Evolutionary conservation across 2,329 filamentous ascomycete genomes (phyloP).

Genomic region (Colletotrichum navitas): DNA sequence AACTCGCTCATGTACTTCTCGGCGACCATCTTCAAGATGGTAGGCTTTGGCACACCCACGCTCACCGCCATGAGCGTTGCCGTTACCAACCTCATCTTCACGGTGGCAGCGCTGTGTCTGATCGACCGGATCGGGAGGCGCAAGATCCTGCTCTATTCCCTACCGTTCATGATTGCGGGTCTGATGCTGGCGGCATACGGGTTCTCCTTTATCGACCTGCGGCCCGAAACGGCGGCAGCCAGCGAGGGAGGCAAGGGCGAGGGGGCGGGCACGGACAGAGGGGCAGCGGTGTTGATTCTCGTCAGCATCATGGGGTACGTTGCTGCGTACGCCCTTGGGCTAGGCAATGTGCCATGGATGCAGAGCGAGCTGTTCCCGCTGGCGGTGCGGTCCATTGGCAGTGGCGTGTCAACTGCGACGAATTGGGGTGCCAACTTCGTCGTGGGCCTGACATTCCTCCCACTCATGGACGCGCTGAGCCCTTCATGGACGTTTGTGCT

Average conservation of each 20-base stretch:
- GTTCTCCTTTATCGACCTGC: conserved; percentile 74
- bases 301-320: conserved; percentile 86
- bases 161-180: conserved; percentile 85
- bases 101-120: conserved; percentile 77
- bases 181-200: conserved; percentile 78
- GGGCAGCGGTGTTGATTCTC: conserved; percentile 72
- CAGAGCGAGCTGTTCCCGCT: conserved; percentile 92
- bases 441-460: conserved; percentile 87
- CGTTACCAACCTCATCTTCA: conserved; percentile 85
- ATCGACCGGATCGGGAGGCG: conserved; percentile 86
- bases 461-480: conserved; percentile 82
- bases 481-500: conserved; percentile 83
- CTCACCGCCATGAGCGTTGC: conserved; percentile 85
- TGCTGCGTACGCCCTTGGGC: conserved; percentile 84
- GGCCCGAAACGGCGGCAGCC: conserved; percentile 45
- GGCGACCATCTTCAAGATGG: conserved; percentile 81
- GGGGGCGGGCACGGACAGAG: conserved; percentile 42
- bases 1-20: conserved; percentile 96
- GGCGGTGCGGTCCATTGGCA: conserved; percentile 78
- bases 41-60: conserved; percentile 84
- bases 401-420: conserved; percentile 80
- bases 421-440: conserved; percentile 92
- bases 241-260: conserved; percentile 43
- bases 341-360: conserved; percentile 97
- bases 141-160: conserved; percentile 82